These are phyloP conservation scores for Vigna nakashimae DNA, from an alignment of 306 rosid genomes.

Conservation along the genomic window DNA sequence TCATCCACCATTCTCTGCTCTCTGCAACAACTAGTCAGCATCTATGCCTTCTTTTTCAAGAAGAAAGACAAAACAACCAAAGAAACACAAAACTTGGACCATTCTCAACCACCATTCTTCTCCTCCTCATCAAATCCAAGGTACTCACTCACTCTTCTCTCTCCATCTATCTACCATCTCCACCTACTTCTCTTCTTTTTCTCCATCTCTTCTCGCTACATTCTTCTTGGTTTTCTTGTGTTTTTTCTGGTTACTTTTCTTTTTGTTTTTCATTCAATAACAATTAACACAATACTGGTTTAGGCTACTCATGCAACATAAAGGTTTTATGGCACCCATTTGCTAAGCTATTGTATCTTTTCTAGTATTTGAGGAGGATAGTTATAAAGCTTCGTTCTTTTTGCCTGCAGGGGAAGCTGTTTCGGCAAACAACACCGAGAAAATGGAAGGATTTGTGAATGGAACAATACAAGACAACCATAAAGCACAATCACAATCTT, in stretches of 20 bases:
- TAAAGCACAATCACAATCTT: constrained; percentile 32
- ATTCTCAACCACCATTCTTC: constrained; percentile 52
- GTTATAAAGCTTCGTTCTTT: not conserved
- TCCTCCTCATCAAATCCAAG: constrained; percentile 49
- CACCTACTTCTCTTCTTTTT: constrained; percentile 5
- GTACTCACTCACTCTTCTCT: constrained; percentile 1
- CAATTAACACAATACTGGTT: not conserved
- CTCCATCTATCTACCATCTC: not conserved
- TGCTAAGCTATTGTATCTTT: not conserved
- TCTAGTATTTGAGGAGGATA: constrained; percentile 45
- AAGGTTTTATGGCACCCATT: constrained; percentile 24
- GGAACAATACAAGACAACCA: constrained; percentile 46
- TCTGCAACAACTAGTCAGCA: constrained; percentile 55
- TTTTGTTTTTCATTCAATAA: not conserved
- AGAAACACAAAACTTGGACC: constrained; percentile 36
- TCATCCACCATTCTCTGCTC: constrained; percentile 58
- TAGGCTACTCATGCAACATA: constrained; percentile 28
- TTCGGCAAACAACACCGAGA: constrained; percentile 37
- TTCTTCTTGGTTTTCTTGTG: constrained; percentile 31
- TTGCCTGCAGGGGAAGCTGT: constrained; percentile 4
- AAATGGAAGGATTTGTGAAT: constrained; percentile 63
- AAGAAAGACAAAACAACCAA: constrained; percentile 42
- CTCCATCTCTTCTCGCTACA: not conserved
- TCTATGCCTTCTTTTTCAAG: constrained; percentile 54
- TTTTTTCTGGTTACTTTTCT: constrained; percentile 1